Conservation (phyloP, 2,329 filamentous ascomycete species). For the Cadophora sp. region DNA sequence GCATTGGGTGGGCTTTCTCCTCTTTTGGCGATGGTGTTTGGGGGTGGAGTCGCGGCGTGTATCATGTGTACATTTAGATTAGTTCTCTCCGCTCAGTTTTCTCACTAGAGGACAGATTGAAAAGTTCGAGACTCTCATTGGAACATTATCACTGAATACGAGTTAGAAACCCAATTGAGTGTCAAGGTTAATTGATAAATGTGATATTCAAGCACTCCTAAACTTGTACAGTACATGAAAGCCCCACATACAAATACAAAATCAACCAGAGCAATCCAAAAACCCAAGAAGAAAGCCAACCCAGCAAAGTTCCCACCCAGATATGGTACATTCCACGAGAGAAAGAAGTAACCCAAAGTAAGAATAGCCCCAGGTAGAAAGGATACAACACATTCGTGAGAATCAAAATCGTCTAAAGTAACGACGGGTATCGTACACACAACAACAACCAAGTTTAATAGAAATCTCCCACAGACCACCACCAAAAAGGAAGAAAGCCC, state of each 20-base stretch:
- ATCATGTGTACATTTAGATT: background rate
- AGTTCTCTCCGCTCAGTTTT: background rate
- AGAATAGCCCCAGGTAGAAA: background rate
- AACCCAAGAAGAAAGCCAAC: background rate
- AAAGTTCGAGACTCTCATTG: background rate
- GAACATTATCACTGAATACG: background rate
- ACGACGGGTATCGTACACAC: conserved; percentile 13
- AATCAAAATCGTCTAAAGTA: conserved; percentile 9
- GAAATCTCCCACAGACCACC: background rate
- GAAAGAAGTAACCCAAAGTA: background rate
- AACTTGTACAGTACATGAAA: conserved; percentile 3
- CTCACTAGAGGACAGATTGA: background rate
- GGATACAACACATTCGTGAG: background rate
- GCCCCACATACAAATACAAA: background rate
- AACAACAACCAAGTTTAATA: background rate
- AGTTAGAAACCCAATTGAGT: background rate
- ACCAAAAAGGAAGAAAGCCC: no score
- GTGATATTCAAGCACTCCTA: conserved; percentile 5
- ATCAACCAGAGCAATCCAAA: background rate
- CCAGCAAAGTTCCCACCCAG: background rate
- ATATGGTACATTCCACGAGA: background rate
- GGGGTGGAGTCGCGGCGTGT: background rate
- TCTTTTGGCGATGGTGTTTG: background rate
- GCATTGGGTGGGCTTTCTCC: background rate
- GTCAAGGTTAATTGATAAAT: background rate